These are phyloP conservation scores for Epichloe sp. DNA, from an alignment of 2,329 filamentous ascomycete species.

Conservation along the genomic window DNA sequence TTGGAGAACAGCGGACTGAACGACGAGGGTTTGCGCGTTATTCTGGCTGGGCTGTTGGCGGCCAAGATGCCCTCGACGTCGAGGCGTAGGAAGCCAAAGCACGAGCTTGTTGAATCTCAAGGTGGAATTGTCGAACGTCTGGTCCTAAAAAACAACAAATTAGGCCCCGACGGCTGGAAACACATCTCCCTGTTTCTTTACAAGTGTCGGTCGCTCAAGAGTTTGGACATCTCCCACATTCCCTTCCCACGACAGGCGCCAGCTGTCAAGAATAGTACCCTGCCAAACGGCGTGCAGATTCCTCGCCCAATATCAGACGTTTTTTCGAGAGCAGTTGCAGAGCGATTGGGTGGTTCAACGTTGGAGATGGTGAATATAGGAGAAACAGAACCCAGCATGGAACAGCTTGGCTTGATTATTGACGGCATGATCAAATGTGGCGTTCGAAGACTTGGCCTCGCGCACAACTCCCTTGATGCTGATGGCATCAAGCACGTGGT, in stretches of 20 bases:
- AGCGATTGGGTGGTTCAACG: constrained; percentile 60
- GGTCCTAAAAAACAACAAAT: constrained; percentile 87
- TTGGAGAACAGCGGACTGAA: constrained; percentile 78
- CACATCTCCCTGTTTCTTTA: constrained; percentile 83
- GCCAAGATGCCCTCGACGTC: constrained; percentile 51
- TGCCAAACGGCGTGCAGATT: constrained; percentile 22
- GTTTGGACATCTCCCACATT: constrained; percentile 75
- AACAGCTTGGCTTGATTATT: constrained; percentile 63
- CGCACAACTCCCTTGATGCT: constrained; percentile 64
- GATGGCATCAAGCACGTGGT: constrained; percentile 65
- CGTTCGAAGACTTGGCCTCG: constrained; percentile 66
- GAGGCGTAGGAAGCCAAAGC: constrained; percentile 34
- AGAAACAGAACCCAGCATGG: constrained; percentile 59
- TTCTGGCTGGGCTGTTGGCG: constrained; percentile 74
- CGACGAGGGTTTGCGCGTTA: constrained; percentile 75
- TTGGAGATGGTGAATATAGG: constrained; percentile 76
- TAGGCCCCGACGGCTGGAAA: constrained; percentile 80
- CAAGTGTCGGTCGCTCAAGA: constrained; percentile 76
- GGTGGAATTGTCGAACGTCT: constrained; percentile 75
- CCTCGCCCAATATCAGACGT: constrained; percentile 38
- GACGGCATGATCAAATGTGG: constrained; percentile 71
- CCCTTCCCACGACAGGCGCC: constrained; percentile 48
- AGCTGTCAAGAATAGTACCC: constrained; percentile 14
- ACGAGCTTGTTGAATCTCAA: constrained; percentile 30
- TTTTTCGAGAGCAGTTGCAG: constrained; percentile 55